These are phyloP conservation scores for Solanum chmielewskii DNA, from an alignment of 257 asterid genomes.

Conservation along the genomic window DNA sequence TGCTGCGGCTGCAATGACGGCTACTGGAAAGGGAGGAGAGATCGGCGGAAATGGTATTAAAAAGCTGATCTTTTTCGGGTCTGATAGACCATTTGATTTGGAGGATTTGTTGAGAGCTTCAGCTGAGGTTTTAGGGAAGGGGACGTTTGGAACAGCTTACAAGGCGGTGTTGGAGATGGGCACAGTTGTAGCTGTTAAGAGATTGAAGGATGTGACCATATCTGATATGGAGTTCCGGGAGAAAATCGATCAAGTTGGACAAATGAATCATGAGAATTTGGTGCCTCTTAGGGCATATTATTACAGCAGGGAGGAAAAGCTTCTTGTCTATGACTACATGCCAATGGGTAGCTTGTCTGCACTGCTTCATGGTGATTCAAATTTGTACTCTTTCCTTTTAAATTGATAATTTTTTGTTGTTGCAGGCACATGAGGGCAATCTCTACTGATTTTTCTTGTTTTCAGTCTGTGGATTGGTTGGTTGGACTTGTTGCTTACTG, in stretches of 20 bases:
- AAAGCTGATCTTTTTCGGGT: constrained; percentile 18
- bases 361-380: constrained; percentile 28
- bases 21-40: constrained; percentile 13
- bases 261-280: constrained; percentile 25
- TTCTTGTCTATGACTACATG: constrained; percentile 34
- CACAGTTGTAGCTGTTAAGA: constrained; percentile 24
- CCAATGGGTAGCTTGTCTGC: constrained; percentile 44
- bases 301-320: constrained; percentile 39
- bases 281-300: constrained; percentile 35
- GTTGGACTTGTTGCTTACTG: background rate
- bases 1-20: constrained; percentile 28
- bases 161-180: constrained; percentile 34
- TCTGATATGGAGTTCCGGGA: constrained; percentile 28
- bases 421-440: background rate
- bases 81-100: constrained; percentile 19
- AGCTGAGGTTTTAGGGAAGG: constrained; percentile 38
- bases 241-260: constrained; percentile 22
- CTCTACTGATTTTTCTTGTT: background rate
- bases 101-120: constrained; percentile 37
- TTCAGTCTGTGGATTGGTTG: background rate
- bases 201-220: constrained; percentile 28
- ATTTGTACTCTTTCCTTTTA: background rate
- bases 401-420: background rate
- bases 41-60: constrained; percentile 14
- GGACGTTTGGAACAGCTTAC: constrained; percentile 29